Evolutionary conservation across 768 basidiomycete genomes (phyloP).

Genomic region (Lactifluus subvellereus): DNA sequence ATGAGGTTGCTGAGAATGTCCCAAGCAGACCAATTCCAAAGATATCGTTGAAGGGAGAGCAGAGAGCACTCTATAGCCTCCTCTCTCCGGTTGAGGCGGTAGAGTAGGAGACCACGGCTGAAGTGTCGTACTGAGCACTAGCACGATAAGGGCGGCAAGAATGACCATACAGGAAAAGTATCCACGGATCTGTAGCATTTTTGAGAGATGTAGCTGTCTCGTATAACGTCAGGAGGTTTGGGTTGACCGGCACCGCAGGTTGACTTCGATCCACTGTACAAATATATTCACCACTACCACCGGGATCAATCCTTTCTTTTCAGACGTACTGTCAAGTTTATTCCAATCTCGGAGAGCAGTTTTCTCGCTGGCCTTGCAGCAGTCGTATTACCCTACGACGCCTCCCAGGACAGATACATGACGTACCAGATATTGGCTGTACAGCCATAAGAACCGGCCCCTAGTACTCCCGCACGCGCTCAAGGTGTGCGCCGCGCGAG

Average conservation of each 20-base stretch:
- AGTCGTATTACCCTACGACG: conserved; percentile 12
- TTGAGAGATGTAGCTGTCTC: conserved; percentile 40
- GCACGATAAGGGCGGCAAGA: conserved; percentile 1
- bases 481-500: conserved; percentile 63
- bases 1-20: conserved; percentile 22
- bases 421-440: conserved; percentile 83
- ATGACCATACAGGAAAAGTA: conserved; percentile 63
- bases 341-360: conserved; percentile 81
- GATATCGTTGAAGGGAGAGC: conserved; percentile 39
- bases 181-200: conserved; percentile 66
- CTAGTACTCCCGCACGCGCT: conserved; percentile 61
- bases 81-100: conserved; percentile 69
- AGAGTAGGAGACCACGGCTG: conserved; percentile 82
- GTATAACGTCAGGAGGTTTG: conserved; percentile 51
- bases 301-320: background rate
- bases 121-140: conserved; percentile 6
- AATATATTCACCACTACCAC: background rate
- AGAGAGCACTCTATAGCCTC: conserved; percentile 82
- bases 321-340: conserved; percentile 60
- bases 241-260: conserved; percentile 60
- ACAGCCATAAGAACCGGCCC: conserved; percentile 69
- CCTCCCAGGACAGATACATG: background rate
- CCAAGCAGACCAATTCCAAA: conserved; percentile 25
- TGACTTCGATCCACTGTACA: conserved; percentile 63
- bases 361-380: conserved; percentile 70